Percentiles rank a stretch among this genome's conserved stretches.
These are phyloP conservation scores for Clarireedia sp. DNA, from an alignment of 2,329 filamentous ascomycete species.

Conservation along the genomic window DNA sequence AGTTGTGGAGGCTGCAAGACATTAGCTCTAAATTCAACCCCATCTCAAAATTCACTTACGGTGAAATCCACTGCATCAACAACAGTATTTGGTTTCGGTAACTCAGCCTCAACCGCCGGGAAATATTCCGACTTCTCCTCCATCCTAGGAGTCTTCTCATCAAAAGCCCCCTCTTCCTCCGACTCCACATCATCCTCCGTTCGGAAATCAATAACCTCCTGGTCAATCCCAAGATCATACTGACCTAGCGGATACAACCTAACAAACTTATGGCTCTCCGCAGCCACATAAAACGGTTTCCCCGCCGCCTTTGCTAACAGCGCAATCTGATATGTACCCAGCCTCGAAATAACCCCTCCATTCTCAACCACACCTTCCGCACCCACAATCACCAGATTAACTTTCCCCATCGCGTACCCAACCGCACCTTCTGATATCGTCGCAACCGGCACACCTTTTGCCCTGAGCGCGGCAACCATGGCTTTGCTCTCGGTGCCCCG, in stretches of 20 bases:
- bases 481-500: slow-evolving; percentile 54
- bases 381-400: slow-evolving; percentile 60
- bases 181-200: slow-evolving; percentile 45
- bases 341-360: slow-evolving; percentile 80
- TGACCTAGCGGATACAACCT: slow-evolving; percentile 77
- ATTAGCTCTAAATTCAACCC: slow-evolving; percentile 20
- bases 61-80: slow-evolving; percentile 61
- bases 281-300: slow-evolving; percentile 80
- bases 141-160: slow-evolving; percentile 15
- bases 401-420: slow-evolving; percentile 69
- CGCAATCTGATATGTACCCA: slow-evolving; percentile 82
- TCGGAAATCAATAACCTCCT: slow-evolving; percentile 68
- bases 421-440: slow-evolving; percentile 69
- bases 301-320: slow-evolving; percentile 61
- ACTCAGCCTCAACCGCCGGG: slow-evolving; percentile 11
- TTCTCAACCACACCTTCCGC: slow-evolving; percentile 89
- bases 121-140: slow-evolving; percentile 25
- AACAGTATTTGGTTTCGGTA: slow-evolving; percentile 28
- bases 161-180: slow-evolving; percentile 21
- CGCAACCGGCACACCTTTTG: slow-evolving; percentile 72
- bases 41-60: slow-evolving; percentile 34
- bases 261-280: slow-evolving; percentile 95
- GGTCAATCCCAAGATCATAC: slow-evolving; percentile 71
- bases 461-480: slow-evolving; percentile 63
- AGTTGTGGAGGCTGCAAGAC: slow-evolving; percentile 51